Base-by-base conservation (phyloP, 2,329 filamentous ascomycete species). In the Fusarium aywerte region DNA sequence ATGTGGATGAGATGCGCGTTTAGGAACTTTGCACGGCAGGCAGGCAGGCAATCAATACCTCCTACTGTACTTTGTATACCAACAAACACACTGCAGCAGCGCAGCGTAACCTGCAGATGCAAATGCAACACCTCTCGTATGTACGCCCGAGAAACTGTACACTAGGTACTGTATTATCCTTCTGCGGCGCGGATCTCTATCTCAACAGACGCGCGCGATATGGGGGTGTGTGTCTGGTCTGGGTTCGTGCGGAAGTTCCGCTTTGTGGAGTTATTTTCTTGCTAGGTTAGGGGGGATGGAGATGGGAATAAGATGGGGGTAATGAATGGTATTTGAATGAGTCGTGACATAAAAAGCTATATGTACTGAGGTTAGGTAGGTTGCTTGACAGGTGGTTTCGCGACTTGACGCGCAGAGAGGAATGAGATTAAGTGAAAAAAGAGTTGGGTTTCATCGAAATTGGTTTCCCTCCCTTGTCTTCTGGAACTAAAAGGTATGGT, bases 191-290 rank as follows among this genome's bases (percentile, higher is more conserved):
- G 50, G 65, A 68, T 67, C 64, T 64, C 20, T 56, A 32, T 56
- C 31, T 50, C 32, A 32, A 54, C 12, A 31, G 38, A 36, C 20
- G 15, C 16, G 38, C 44, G 44, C 58, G 54, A 63, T 67, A 64
- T 65, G 64, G 58, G 38, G 38, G 21, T 16, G 21, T 43, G 23
- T 43, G 23, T 20, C 27, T 18, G n/a, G 65, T 33, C 49, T 40
- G 45, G 45, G 50, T 56, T 57, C 63, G 59, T 65, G 65, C 65
- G 65, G 65, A n/a, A 68, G 64, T 43, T 43, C 31, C 36, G 29
- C 33, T 40, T 36, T 63, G 64, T 67, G 64, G 64, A 68, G 62
- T 52, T 62, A 7, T 11, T 32, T 36, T 21, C 36, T 48, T 55
- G 33, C 27, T 38, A 35, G 7, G 32, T 16, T 35, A 16, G 32